phyloP scores from a whole-genome alignment of 192 early-diverging fungal species.

The Lobosporangium transversale region DNA sequence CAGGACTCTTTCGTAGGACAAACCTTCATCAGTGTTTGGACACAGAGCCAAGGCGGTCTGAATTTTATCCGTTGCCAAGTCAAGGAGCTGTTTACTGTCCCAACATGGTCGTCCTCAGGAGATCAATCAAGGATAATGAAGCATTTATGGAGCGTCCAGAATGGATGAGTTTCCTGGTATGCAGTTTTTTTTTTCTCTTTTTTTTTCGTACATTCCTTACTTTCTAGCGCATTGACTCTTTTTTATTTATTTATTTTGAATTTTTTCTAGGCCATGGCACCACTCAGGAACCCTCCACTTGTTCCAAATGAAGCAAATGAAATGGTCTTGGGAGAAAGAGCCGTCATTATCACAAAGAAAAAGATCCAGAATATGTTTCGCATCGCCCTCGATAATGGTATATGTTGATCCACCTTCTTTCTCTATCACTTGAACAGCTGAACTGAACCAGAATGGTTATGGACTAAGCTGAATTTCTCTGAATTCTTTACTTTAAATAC shows the following conservation, averaged over 20 bases:
- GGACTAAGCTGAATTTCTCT: too few species aligned
- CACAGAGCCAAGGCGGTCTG: conserved; percentile 39
- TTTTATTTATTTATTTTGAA: not conserved
- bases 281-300: conserved; percentile 44
- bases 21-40: conserved; percentile 56
- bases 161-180: conserved; percentile 57
- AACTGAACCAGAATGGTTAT: too few species aligned
- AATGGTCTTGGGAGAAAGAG: conserved; percentile 47
- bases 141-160: conserved; percentile 52
- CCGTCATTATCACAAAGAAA: conserved; percentile 47
- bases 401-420: too few species aligned
- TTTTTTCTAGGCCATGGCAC: conserved; percentile 45
- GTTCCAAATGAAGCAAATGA: conserved; percentile 32
- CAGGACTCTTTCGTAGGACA: conserved; percentile 54
- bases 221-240: not conserved
- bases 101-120: conserved; percentile 51
- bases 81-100: conserved; percentile 57
- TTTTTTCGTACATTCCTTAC: not conserved
- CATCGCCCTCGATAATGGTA: conserved; percentile 58
- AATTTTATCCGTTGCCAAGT: conserved; percentile 55
- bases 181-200: not conserved
- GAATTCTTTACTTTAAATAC: too few species aligned
- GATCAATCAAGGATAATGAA: conserved; percentile 38
- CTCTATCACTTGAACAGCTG: too few species aligned
- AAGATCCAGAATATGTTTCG: conserved; percentile 57